Conservation (phyloP, 2,329 filamentous ascomycete genomes). For the Zelopaecilomyces penicillatus region DNA sequence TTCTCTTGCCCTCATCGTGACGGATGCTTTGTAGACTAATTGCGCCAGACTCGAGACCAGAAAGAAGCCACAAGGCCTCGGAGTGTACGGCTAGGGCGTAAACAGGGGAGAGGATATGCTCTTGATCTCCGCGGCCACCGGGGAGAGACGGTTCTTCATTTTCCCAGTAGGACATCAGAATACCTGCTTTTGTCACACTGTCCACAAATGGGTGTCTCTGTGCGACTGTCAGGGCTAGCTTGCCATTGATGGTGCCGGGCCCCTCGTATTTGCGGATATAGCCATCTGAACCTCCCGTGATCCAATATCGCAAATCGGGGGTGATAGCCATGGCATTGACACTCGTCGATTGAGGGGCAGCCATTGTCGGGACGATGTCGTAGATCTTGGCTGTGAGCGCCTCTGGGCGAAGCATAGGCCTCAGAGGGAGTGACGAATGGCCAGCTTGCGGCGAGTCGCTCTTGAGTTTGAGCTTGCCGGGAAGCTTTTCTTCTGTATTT, state of each 20-base stretch:
- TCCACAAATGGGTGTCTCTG: constrained; percentile 96
- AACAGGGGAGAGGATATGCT: constrained; percentile 70
- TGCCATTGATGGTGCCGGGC: constrained; percentile 88
- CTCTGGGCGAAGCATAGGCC: constrained; percentile 63
- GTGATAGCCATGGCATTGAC: constrained; percentile 90
- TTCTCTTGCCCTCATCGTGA: constrained; percentile 88
- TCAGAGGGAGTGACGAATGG: constrained; percentile 21
- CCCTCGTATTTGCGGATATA: constrained; percentile 98
- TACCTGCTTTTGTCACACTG: constrained; percentile 89
- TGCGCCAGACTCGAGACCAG: constrained; percentile 78
- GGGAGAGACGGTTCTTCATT: constrained; percentile 67
- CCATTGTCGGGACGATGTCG: constrained; percentile 95
- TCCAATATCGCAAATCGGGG: constrained; percentile 89
- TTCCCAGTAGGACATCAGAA: constrained; percentile 96
- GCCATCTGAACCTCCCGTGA: constrained; percentile 87
- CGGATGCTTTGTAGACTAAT: constrained; percentile 92
- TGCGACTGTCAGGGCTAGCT: constrained; percentile 85
- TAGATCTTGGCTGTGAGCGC: constrained; percentile 74
- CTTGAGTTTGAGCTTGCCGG: constrained; percentile 14
- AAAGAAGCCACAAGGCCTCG: constrained; percentile 82
- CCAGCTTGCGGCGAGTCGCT: constrained; percentile 20
- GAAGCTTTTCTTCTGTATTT: constrained; percentile 9
- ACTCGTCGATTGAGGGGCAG: constrained; percentile 88
- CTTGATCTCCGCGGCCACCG: constrained; percentile 38
- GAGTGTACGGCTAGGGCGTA: constrained; percentile 91